Evolutionary conservation across 2,329 filamentous ascomycete species (phyloP).

Genomic region (Colletotrichum viniferum): DNA sequence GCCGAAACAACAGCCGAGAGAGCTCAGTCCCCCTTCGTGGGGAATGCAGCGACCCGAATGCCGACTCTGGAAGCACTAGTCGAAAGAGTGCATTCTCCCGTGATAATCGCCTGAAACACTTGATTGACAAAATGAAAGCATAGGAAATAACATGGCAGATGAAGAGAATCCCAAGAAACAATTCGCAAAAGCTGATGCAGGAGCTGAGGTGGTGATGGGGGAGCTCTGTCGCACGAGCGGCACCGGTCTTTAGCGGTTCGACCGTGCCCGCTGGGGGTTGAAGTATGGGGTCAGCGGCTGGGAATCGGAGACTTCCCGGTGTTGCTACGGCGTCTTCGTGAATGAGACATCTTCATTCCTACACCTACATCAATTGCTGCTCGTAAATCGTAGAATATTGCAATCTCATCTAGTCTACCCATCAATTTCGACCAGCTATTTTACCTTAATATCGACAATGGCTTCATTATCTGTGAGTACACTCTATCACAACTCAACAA

Average conservation of each 20-base stretch:
- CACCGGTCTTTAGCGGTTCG: neutral
- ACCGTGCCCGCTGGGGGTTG: neutral
- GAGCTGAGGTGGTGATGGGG: neutral
- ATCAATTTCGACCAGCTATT: neutral
- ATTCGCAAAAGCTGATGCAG: neutral
- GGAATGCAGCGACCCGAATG: neutral
- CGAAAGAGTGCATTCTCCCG: neutral
- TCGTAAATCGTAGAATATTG: neutral
- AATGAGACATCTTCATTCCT: neutral
- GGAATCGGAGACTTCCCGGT: neutral
- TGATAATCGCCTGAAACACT: neutral
- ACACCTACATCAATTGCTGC: neutral
- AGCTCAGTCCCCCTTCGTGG: neutral
- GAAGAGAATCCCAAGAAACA: neutral
- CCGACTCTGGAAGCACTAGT: neutral
- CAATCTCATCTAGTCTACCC: neutral
- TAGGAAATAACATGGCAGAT: neutral
- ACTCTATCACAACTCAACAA: neutral
- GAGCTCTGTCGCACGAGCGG: neutral
- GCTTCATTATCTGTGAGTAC: constrained; percentile 48
- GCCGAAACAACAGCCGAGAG: constrained; percentile 5
- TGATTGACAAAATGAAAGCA: neutral
- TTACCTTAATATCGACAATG: neutral
- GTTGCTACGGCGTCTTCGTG: neutral
- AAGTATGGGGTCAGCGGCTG: constrained; percentile 2